phyloP scores from a whole-genome alignment of 495 filamentous ascomycete species.

The Staphylotrichum longicolle region DNA sequence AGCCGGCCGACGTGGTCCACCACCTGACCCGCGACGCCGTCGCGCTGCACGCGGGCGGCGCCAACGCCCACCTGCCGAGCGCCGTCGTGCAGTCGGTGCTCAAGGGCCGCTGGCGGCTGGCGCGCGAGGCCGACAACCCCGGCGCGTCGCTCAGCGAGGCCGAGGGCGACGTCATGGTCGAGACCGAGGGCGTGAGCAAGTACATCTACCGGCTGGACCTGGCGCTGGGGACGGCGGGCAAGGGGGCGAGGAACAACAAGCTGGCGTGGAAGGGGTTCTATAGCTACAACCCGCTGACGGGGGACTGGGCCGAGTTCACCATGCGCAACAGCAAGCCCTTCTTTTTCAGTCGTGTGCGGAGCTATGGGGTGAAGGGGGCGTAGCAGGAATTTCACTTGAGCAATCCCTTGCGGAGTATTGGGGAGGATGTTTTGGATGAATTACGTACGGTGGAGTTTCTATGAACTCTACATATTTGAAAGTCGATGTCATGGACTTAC shows the following conservation, averaged over 20 bases:
- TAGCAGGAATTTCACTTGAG: not conserved
- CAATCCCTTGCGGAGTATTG: no score
- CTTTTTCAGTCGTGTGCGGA: slow-evolving; percentile 82
- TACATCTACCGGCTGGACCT: slow-evolving; percentile 82
- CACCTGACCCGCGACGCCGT: slow-evolving; percentile 54
- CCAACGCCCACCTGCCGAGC: slow-evolving; percentile 35
- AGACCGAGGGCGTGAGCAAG: slow-evolving; percentile 79
- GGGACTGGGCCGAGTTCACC: slow-evolving; percentile 85
- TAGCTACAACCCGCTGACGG: slow-evolving; percentile 84
- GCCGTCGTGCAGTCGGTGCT: slow-evolving; percentile 36
- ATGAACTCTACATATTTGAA: no score
- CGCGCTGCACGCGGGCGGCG: slow-evolving; percentile 29
- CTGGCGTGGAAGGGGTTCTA: slow-evolving; percentile 86
- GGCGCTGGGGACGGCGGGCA: slow-evolving; percentile 58
- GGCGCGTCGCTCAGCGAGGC: slow-evolving; percentile 27
- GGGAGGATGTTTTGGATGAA: no score
- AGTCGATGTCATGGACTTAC: no score
- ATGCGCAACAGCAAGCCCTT: slow-evolving; percentile 81
- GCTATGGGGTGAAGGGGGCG: slow-evolving; percentile 53
- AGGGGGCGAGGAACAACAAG: slow-evolving; percentile 69
- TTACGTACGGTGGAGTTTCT: no score
- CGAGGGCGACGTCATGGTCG: slow-evolving; percentile 74
- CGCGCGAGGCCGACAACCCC: slow-evolving; percentile 27
- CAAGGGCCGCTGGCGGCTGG: slow-evolving; percentile 43
- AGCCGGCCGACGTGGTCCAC: slow-evolving; percentile 82